These are phyloP conservation scores for Plasmopara viticola DNA, from an alignment of 352 stramenopile species.

Conservation along the genomic window DNA sequence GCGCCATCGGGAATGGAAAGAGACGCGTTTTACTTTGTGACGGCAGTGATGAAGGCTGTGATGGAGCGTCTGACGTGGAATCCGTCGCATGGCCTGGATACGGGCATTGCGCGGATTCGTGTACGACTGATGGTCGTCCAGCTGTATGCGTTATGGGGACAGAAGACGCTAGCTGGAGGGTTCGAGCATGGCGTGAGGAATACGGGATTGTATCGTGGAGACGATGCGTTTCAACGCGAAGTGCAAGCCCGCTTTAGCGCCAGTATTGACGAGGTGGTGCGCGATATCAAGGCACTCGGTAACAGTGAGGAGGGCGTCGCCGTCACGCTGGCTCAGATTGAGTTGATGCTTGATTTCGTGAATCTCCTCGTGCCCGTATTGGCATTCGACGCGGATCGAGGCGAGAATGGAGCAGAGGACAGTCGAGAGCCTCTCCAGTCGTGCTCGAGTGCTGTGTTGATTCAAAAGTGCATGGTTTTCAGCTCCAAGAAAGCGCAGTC, in stretches of 20 bases:
- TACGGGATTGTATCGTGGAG: constrained; percentile 73
- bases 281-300: constrained; percentile 39
- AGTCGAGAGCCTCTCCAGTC: constrained; percentile 24
- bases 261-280: constrained; percentile 42
- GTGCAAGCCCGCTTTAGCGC: constrained; percentile 43
- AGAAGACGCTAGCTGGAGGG: constrained; percentile 30
- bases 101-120: constrained; percentile 25
- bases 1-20: constrained; percentile 68
- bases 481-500: constrained; percentile 20
- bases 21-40: constrained; percentile 85
- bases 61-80: constrained; percentile 38
- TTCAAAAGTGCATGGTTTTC: constrained; percentile 40
- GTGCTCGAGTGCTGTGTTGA: constrained; percentile 25
- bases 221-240: constrained; percentile 42
- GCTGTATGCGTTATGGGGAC: constrained; percentile 58
- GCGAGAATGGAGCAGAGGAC: background rate
- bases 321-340: constrained; percentile 25
- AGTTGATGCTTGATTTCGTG: constrained; percentile 61
- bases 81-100: constrained; percentile 10
- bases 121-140: constrained; percentile 41
- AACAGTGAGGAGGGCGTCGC: background rate
- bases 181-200: constrained; percentile 72
- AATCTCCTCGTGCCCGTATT: constrained; percentile 38
- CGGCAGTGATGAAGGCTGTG: constrained; percentile 63
- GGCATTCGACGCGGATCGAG: constrained; percentile 24